A percentile compares a stretch with the other conserved stretches of the same genome.
These are phyloP conservation scores for Pseudocercospora musae DNA, from an alignment of 2,329 filamentous ascomycete species.

Conservation along the genomic window DNA sequence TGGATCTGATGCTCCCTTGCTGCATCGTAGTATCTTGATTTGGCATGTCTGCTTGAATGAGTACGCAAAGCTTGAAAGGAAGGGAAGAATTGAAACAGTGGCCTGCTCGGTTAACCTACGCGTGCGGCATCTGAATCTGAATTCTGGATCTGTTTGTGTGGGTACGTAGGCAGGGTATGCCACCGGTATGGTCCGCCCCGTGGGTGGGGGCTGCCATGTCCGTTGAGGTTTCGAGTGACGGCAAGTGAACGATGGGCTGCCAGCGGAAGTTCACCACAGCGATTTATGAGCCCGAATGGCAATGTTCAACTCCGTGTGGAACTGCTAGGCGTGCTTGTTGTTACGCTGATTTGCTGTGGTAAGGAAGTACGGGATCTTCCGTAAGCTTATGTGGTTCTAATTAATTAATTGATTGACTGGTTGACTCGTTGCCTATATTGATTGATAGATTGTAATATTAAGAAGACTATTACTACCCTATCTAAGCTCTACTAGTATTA, in stretches of 20 bases:
- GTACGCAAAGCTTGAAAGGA: not conserved
- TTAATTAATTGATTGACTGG: too few species aligned
- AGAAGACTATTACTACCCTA: too few species aligned
- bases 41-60: not conserved
- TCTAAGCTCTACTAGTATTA: too few species aligned
- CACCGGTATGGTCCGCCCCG: not conserved
- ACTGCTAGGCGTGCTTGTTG: too few species aligned
- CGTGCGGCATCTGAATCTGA: not conserved
- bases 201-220: not conserved
- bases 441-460: too few species aligned
- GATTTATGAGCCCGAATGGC: not conserved
- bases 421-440: too few species aligned
- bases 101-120: conserved; percentile 1
- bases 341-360: too few species aligned
- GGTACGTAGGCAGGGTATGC: not conserved
- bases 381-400: too few species aligned
- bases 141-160: not conserved
- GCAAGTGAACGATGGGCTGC: not conserved
- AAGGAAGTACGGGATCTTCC: not conserved
- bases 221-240: not conserved
- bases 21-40: not conserved
- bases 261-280: not conserved
- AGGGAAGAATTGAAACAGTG: not conserved
- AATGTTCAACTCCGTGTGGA: too few species aligned
- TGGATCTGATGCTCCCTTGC: conserved; percentile 2